Conservation (phyloP, 1,284 basidiomycete genomes). For the Trichosporon coremiiforme region DNA sequence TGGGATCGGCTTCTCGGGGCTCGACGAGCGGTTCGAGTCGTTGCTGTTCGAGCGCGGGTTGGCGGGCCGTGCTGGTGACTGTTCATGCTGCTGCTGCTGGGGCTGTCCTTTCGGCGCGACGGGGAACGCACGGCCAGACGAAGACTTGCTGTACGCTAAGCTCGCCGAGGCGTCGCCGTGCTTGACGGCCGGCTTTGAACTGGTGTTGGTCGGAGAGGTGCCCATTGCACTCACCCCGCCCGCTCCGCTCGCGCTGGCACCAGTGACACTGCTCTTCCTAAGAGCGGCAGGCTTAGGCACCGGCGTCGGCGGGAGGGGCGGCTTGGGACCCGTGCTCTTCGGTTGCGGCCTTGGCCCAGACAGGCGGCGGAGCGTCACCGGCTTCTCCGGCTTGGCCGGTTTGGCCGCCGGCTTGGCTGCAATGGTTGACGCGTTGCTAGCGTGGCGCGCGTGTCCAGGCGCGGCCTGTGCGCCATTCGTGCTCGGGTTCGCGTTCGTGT, state of each 20-base stretch:
- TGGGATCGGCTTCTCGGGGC: conserved; percentile 52
- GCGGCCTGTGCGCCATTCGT: conserved; percentile 10
- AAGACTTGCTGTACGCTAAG: conserved; percentile 35
- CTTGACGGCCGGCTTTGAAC: conserved; percentile 22
- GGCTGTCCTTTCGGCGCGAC: conserved; percentile 26
- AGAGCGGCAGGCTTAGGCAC: conserved; percentile 24
- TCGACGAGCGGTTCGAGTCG: conserved; percentile 27
- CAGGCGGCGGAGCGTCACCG: conserved; percentile 36
- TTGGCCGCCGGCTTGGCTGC: not conserved
- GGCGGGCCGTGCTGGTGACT: not conserved
- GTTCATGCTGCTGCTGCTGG: too few species aligned
- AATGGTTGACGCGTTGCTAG: conserved; percentile 23
- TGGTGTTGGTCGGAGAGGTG: not conserved
- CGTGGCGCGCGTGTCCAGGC: not conserved
- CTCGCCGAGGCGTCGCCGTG: conserved; percentile 31
- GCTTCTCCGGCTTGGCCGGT: conserved; percentile 43
- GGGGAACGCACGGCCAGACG: conserved; percentile 45
- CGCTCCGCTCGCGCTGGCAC: not conserved
- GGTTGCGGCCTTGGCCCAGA: conserved; percentile 23
- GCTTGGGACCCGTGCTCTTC: not conserved
- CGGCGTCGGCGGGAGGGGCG: conserved; percentile 16
- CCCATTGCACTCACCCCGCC: conserved; percentile 12
- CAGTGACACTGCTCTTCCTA: not conserved
- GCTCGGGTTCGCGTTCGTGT: conserved; percentile 22
- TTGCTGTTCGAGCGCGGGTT: not conserved